phyloP scores from a whole-genome alignment of 331 rosid genomes.

The Quercus phellos region DNA sequence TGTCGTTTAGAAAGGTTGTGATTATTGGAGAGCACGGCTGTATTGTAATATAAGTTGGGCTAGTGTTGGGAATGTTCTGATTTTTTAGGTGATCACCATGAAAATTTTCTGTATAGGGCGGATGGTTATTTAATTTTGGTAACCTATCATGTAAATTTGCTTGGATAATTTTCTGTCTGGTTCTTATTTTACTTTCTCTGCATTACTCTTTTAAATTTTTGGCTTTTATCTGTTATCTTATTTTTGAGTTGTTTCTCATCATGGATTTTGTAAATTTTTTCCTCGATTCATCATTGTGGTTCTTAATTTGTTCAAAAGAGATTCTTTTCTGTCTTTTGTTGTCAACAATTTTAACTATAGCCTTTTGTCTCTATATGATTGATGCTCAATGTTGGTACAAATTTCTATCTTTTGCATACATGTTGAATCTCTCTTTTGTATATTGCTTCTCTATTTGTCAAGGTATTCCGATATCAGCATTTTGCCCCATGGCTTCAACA shows the following conservation, averaged over 20 bases:
- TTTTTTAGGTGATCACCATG: conserved; percentile 32
- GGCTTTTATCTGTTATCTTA: neutral
- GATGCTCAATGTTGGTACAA: neutral
- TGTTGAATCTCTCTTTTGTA: too few species aligned
- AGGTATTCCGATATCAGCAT: too few species aligned
- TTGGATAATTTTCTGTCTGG: conserved; percentile 11
- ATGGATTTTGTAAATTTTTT: too few species aligned
- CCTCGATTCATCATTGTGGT: too few species aligned
- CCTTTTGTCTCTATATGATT: neutral
- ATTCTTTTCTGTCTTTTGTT: neutral
- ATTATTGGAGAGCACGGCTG: conserved; percentile 24
- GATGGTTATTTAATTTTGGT: conserved; percentile 25
- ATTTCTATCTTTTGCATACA: too few species aligned
- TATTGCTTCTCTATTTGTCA: too few species aligned
- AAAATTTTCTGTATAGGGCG: conserved; percentile 37
- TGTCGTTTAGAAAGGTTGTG: conserved; percentile 40
- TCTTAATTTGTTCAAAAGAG: neutral
- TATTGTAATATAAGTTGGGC: conserved; percentile 43
- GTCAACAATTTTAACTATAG: neutral
- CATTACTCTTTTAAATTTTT: neutral
- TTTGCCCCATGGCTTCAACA: too few species aligned
- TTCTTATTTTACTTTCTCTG: neutral
- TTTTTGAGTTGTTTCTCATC: neutral
- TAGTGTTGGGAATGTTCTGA: conserved; percentile 19
- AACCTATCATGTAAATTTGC: conserved; percentile 31